Conservation (phyloP, 2,329 filamentous ascomycete genomes). For the Colletotrichum tofieldiae region DNA sequence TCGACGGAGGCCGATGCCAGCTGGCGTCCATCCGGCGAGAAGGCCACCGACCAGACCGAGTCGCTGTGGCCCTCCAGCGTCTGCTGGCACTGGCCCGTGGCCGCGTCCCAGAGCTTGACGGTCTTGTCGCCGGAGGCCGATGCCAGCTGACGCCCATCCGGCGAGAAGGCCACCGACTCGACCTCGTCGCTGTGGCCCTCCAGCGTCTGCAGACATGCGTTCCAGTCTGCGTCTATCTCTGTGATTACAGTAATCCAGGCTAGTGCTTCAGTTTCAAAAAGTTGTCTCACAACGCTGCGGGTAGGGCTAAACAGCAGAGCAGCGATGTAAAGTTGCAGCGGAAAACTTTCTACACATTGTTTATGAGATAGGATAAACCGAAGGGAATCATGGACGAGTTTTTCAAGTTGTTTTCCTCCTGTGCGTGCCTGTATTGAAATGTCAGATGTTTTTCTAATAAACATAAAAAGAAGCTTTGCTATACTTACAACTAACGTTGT, state of each 20-base stretch:
- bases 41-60: slow-evolving; percentile 21
- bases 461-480: slow-evolving; percentile 45
- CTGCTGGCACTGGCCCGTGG: no score
- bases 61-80: no score
- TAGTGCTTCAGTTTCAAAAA: slow-evolving; percentile 43
- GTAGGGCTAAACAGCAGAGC: slow-evolving; percentile 52
- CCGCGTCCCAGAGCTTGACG: slow-evolving; percentile 7
- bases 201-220: slow-evolving; percentile 43
- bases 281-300: slow-evolving; percentile 43
- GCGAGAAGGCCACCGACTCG: slow-evolving; percentile 26
- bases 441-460: neutral
- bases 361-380: slow-evolving; percentile 50
- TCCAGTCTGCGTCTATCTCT: slow-evolving; percentile 29
- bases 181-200: slow-evolving; percentile 44
- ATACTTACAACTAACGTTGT: slow-evolving; percentile 50
- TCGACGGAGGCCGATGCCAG: neutral
- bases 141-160: slow-evolving; percentile 3
- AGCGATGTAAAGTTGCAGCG: slow-evolving; percentile 54
- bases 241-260: slow-evolving; percentile 41
- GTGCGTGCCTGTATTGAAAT: neutral
- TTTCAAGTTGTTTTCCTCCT: slow-evolving; percentile 41
- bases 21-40: slow-evolving; percentile 17
- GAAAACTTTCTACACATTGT: slow-evolving; percentile 47
- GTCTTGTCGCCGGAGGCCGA: neutral
- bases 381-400: slow-evolving; percentile 46